Conservation (phyloP, 345 rosid genomes). For the Citrus reticulata region DNA sequence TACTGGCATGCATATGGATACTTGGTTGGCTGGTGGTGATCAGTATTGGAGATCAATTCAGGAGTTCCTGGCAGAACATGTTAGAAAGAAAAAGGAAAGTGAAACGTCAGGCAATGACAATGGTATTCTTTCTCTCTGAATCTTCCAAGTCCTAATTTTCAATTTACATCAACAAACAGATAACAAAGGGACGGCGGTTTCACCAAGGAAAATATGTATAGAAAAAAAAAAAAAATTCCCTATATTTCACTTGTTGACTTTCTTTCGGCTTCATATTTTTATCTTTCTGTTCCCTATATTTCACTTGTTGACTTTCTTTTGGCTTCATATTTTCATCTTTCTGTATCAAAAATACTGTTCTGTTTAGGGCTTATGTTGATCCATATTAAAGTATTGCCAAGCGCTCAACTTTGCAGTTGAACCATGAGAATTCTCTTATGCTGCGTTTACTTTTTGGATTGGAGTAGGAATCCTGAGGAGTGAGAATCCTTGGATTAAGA, state of each 20-base stretch:
- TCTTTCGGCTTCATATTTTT: neutral
- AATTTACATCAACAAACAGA: neutral
- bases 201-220: neutral
- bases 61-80: constrained; percentile 58
- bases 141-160: neutral
- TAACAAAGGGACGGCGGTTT: neutral
- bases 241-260: neutral
- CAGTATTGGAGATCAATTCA: constrained; percentile 70
- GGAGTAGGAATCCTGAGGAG: too few relatives aligned
- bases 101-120: constrained; percentile 21
- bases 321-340: neutral
- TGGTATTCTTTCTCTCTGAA: constrained; percentile 30
- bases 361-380: neutral
- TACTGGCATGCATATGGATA: constrained; percentile 98
- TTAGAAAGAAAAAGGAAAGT: constrained; percentile 42
- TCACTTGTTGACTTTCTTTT: neutral
- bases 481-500: too few relatives aligned
- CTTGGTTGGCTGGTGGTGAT: constrained; percentile 95
- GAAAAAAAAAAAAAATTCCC: neutral
- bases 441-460: too few relatives aligned
- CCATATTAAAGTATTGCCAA: neutral
- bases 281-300: too few relatives aligned
- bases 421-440: neutral
- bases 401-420: neutral
- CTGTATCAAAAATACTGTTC: neutral